Evolutionary conservation across 768 basidiomycete species (phyloP).

Genomic region (Trametes maxima): DNA sequence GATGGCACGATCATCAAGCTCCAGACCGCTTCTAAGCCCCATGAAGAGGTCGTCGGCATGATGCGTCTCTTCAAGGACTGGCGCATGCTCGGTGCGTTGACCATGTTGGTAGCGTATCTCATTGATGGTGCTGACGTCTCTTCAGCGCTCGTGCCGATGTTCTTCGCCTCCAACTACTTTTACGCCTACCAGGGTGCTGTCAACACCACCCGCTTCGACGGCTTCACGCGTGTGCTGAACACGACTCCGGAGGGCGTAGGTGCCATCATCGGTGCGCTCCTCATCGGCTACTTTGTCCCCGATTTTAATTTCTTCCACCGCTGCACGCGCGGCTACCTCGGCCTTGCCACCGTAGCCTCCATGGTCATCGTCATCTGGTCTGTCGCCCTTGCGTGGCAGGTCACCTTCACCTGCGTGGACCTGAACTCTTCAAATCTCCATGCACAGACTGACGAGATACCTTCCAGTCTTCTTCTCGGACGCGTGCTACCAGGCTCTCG

Average conservation of each 20-base stretch:
- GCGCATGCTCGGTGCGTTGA: conserved; percentile 37
- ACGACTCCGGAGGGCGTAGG: conserved; percentile 42
- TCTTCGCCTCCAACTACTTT: conserved; percentile 49
- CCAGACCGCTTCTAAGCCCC: conserved; percentile 33
- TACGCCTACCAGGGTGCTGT: conserved; percentile 50
- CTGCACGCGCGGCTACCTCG: conserved; percentile 42
- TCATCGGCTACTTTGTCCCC: conserved; percentile 44
- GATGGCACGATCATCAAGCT: conserved; percentile 46
- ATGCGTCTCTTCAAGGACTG: conserved; percentile 42
- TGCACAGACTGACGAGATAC: not conserved
- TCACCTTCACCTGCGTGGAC: conserved; percentile 38
- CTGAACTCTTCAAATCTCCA: not conserved
- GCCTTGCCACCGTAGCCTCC: conserved; percentile 36
- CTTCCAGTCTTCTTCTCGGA: conserved; percentile 42
- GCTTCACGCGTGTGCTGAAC: conserved; percentile 46
- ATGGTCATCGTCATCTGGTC: conserved; percentile 41
- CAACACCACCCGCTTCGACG: conserved; percentile 43
- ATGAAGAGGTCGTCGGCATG: conserved; percentile 34
- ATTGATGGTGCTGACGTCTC: not conserved
- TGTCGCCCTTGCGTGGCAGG: conserved; percentile 43
- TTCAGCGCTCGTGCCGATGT: conserved; percentile 42
- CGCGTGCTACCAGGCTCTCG: conserved; percentile 40
- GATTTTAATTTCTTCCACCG: conserved; percentile 38
- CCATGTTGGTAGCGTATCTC: too few relatives aligned
- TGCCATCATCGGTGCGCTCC: conserved; percentile 45